These are phyloP conservation scores for Cyberlindnera mycetangii DNA, from an alignment of 805 yeast species.

Conservation along the genomic window DNA sequence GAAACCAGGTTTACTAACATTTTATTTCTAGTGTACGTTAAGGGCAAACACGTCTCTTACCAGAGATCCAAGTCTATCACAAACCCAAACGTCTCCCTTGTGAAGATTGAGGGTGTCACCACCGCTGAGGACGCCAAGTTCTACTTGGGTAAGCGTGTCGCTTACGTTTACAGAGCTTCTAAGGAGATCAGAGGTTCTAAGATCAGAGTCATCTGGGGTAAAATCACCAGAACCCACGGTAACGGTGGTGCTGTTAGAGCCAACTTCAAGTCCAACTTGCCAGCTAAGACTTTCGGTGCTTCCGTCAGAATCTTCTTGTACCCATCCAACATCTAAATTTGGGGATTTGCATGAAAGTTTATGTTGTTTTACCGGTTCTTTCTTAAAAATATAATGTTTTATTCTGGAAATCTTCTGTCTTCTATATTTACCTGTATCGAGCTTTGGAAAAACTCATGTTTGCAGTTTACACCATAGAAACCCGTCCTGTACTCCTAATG, in stretches of 20 bases:
- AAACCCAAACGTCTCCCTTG: conserved; percentile 97
- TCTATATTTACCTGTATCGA: not conserved
- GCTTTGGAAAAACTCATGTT: not conserved
- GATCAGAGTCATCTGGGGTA: conserved; percentile 99
- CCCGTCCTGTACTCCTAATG: conserved; percentile 8
- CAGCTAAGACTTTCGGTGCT: conserved; percentile 99
- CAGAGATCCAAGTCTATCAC: conserved; percentile 98
- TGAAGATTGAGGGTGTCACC: conserved; percentile 95
- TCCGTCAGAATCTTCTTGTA: conserved; percentile 99
- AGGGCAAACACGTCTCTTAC: conserved; percentile 99
- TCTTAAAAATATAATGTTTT: conserved; percentile 20
- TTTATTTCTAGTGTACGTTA: conserved; percentile 85
- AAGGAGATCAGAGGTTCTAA: conserved; percentile 98
- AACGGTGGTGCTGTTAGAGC: conserved; percentile 98
- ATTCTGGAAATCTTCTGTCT: conserved; percentile 2
- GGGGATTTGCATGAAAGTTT: conserved; percentile 18
- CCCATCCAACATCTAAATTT: conserved; percentile 95
- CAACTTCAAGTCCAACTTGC: conserved; percentile 97
- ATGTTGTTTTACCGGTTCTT: conserved; percentile 20
- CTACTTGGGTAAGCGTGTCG: conserved; percentile 99
- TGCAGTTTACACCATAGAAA: not conserved
- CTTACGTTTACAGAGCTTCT: conserved; percentile 98
- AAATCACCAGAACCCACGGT: conserved; percentile 98
- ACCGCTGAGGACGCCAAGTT: conserved; percentile 93
- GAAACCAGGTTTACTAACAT: conserved; percentile 22